Base-by-base conservation (phyloP, 129 eudicot species). In the Tagetes erecta region DNA sequence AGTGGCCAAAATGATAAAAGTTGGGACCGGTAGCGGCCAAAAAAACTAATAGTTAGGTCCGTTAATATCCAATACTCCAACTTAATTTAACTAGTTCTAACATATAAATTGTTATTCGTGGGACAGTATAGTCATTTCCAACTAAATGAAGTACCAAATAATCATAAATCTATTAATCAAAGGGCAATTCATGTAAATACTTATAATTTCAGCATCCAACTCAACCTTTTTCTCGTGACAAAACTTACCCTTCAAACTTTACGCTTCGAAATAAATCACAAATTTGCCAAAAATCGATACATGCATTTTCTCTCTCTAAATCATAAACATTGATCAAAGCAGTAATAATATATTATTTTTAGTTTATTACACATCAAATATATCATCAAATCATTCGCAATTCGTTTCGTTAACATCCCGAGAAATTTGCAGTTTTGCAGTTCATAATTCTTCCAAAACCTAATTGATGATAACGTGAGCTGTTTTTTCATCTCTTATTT, bases 351-450 rank as follows among this genome's bases (percentile, higher is more conserved):
- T 44, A 44, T 44, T 36, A 30, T 9, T 12, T 35, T 68, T 13
- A 31, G 27, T 68, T 12, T 69, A n/a, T 49, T 6, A 66, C 72
- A 20, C 36, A 68, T 68, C 58, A 50, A 14, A 12, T 3, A n/a
- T 10, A 30, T 35, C 72, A 67, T 20, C 27, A 37, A 8, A 4
- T n/a, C 10, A 71, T 63, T 64, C 47, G 49, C 66, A 49, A 62
- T 74, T 62, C 78, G 13, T 45, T 47, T 62, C 67, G 30, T 65
- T 58, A 33, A 53, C 51, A 63, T 78, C 68, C 77, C 82, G 50
- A 79, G 37, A 79, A 52, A 34, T 72, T 35, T 33, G 78, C 73
- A 34, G 11, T 0, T 33, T 35, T 8, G 6, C 45, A n/a, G 34
- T 58, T 56, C 66, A 20, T 4, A 33, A 34, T 71, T 63, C 82